Conservation (phyloP, 805 yeast genomes). For the Metschnikowia colocasiae region DNA sequence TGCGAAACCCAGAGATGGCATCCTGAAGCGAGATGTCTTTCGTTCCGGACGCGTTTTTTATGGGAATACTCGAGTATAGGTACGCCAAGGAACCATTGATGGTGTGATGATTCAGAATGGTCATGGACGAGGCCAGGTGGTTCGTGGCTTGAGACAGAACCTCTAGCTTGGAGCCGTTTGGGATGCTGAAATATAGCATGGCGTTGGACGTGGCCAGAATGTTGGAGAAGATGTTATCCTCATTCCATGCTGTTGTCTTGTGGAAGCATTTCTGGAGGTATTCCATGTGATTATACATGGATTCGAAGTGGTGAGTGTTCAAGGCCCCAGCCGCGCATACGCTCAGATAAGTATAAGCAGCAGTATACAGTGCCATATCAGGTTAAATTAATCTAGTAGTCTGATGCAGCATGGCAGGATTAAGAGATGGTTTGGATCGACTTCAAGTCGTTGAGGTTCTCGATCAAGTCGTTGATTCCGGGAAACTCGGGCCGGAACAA, state of each 20-base stretch:
- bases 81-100: slow-evolving; percentile 84
- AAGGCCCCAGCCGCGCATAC: slow-evolving; percentile 2
- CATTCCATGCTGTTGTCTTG: slow-evolving; percentile 70
- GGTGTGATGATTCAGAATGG: slow-evolving; percentile 57
- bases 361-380: not conserved
- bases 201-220: slow-evolving; percentile 68
- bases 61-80: slow-evolving; percentile 61
- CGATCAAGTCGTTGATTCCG: slow-evolving; percentile 37
- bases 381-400: not conserved
- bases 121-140: slow-evolving; percentile 67
- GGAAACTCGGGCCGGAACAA: slow-evolving; percentile 37
- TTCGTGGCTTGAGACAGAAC: slow-evolving; percentile 68
- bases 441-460: slow-evolving; percentile 31
- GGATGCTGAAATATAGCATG: slow-evolving; percentile 69
- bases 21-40: slow-evolving; percentile 56
- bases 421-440: slow-evolving; percentile 3
- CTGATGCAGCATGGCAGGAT: not conserved
- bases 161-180: slow-evolving; percentile 61
- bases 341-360: not conserved
- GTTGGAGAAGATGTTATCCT: slow-evolving; percentile 71
- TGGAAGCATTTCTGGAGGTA: slow-evolving; percentile 72
- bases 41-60: slow-evolving; percentile 51
- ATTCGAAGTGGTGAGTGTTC: not conserved
- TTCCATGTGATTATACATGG: slow-evolving; percentile 84
- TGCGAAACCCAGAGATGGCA: slow-evolving; percentile 64